Evolutionary conservation across 2,329 filamentous ascomycete genomes (phyloP), one percentile per base, ranked within the genome.

Genomic region (Ilyonectria robusta): DNA sequence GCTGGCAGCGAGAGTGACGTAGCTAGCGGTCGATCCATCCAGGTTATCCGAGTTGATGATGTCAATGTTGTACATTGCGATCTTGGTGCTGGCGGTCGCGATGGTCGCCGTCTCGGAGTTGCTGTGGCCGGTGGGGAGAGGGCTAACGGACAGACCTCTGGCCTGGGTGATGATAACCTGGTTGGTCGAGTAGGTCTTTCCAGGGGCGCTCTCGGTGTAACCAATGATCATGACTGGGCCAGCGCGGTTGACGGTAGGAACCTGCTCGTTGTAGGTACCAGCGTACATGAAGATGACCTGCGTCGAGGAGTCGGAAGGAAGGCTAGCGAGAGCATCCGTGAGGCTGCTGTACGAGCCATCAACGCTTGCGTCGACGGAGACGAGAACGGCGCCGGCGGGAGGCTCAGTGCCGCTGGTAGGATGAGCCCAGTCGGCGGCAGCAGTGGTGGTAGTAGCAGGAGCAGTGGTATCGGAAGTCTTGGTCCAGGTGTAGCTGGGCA

Each of bases 21-120:
- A 84, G 55, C 84, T 79, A 11, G 83, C 72, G 46, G 35, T 83
- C 11, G 68, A 60, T 2, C 68, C 68, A 17, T 70, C 66, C 70
- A 85, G 81, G 48, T 77, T 80, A 53, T 81, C 83, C 0, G 78
- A 79, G 72, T 86, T 86, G 23, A 79, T 77, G 13, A 85, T 76
- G 67, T 86, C 88, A 74, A 92, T 80, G 71, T 91, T 92, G 79
- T 91, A 91, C 23, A 90, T 79, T 70, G 85, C 86, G 67, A 90
- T 70, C 40, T 69, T 69, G 15, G 66, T 69, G 47, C 68, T 64
- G 51, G 59, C 59, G 3, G 68, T 70, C 11, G 60, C 58, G 6
- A 70, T 62, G 6, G 68, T 70, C 7, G 72, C 72, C 1, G 72
- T 75, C 2, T 74, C 72, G 0, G 72, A 67, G 17, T 74, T 68